Conservation (phyloP, 768 basidiomycete genomes). For the Dioszegia hungarica region DNA sequence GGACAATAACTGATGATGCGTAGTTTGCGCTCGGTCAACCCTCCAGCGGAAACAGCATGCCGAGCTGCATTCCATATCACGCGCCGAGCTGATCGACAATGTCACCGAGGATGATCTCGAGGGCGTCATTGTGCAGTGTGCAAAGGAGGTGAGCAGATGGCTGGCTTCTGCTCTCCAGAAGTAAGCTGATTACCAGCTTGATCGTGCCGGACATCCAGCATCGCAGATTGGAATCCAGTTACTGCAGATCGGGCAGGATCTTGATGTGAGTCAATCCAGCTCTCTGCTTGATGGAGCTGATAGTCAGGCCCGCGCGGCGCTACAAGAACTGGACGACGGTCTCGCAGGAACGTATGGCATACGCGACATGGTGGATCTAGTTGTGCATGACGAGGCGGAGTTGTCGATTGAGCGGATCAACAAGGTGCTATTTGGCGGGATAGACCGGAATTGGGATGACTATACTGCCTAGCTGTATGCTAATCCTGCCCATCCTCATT, state of each 20-base stretch:
- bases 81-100: conserved; percentile 33
- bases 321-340: conserved; percentile 61
- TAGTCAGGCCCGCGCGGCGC: conserved; percentile 49
- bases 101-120: conserved; percentile 52
- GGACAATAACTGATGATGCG: conserved; percentile 8
- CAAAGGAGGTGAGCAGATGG: conserved; percentile 48
- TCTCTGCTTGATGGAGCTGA: neutral
- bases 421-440: conserved; percentile 64
- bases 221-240: conserved; percentile 67
- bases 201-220: conserved; percentile 55
- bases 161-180: no score
- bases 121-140: conserved; percentile 50
- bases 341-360: conserved; percentile 50
- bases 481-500: no score
- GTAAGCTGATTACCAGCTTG: conserved; percentile 47
- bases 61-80: neutral
- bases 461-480: neutral
- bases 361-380: conserved; percentile 70
- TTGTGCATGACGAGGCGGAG: conserved; percentile 53
- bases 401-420: conserved; percentile 56
- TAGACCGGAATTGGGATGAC: conserved; percentile 50
- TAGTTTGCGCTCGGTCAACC: conserved; percentile 29
- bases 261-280: conserved; percentile 19
- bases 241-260: conserved; percentile 60
- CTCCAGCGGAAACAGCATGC: conserved; percentile 10